Evolutionary conservation across 352 stramenopile genomes (phyloP).

Genomic region (Pythium plurisporium): DNA sequence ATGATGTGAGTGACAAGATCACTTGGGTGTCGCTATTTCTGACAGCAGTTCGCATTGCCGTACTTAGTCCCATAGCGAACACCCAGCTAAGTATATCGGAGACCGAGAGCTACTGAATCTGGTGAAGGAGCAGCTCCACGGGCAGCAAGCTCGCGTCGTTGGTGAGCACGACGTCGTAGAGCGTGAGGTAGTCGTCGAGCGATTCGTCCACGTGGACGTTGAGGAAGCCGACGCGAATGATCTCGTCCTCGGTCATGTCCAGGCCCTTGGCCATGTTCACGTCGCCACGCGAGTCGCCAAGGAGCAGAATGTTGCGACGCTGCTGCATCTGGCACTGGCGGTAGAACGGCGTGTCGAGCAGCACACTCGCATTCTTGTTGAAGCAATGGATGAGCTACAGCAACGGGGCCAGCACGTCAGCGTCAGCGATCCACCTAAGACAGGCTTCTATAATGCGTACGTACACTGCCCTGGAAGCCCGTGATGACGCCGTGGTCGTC

Average conservation of each 20-base stretch:
- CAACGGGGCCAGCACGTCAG: too few species aligned
- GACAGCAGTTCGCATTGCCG: too few species aligned
- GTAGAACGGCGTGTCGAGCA: conserved; percentile 67
- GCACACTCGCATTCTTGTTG: conserved; percentile 74
- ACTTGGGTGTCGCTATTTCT: too few species aligned
- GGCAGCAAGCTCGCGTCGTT: conserved; percentile 62
- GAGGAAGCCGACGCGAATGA: conserved; percentile 66
- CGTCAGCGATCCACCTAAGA: too few species aligned
- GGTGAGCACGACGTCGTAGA: conserved; percentile 78
- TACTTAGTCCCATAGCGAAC: too few species aligned
- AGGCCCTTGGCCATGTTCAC: conserved; percentile 64
- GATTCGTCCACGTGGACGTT: conserved; percentile 55
- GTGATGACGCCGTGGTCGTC: conserved; percentile 36
- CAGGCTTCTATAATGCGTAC: too few species aligned
- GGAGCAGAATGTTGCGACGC: conserved; percentile 65
- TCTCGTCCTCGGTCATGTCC: conserved; percentile 50
- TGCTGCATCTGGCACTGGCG: conserved; percentile 64
- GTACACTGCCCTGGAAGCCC: conserved; percentile 51
- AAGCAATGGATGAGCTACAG: conserved; percentile 63
- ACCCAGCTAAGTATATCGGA: too few species aligned
- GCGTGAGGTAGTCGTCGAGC: conserved; percentile 51
- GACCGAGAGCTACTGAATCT: too few species aligned
- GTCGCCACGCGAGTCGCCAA: conserved; percentile 71
- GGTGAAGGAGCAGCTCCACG: conserved; percentile 54
- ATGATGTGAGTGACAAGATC: too few species aligned